Conservation (phyloP, 2,329 filamentous ascomycete genomes). For the Penicillium sp. region DNA sequence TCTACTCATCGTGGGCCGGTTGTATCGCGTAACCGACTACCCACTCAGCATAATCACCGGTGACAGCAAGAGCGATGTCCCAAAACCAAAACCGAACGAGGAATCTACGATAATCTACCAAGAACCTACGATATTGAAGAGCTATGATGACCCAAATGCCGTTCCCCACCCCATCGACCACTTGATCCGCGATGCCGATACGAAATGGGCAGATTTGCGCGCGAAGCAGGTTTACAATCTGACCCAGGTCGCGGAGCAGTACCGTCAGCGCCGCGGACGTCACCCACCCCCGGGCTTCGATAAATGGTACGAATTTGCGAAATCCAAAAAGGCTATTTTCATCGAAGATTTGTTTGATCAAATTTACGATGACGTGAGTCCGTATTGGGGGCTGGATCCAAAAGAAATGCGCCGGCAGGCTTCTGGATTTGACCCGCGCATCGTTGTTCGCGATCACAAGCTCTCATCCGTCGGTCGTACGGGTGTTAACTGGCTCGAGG, state of each 20-base stretch:
- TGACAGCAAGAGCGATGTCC: background rate
- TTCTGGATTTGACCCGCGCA: constrained; percentile 35
- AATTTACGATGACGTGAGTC: constrained; percentile 51
- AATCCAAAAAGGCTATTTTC: constrained; percentile 42
- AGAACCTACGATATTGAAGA: background rate
- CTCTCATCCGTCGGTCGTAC: constrained; percentile 29
- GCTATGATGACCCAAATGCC: background rate
- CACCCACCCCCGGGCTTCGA: constrained; percentile 54
- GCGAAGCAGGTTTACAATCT: constrained; percentile 38
- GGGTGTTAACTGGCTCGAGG: constrained; percentile 38
- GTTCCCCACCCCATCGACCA: constrained; percentile 18
- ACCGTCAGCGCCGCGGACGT: constrained; percentile 46
- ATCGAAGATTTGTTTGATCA: constrained; percentile 55
- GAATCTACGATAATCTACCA: constrained; percentile 10
- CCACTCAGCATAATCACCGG: constrained; percentile 5
- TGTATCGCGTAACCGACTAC: background rate
- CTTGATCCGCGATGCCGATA: constrained; percentile 16
- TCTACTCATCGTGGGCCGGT: background rate
- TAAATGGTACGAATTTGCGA: constrained; percentile 48
- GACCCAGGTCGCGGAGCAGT: constrained; percentile 41
- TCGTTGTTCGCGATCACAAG: constrained; percentile 44
- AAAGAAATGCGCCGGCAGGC: constrained; percentile 44
- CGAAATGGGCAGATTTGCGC: constrained; percentile 12
- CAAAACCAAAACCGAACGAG: background rate
- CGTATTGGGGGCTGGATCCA: constrained; percentile 51